Conservation (phyloP, 805 yeast genomes). For the Sugiyamaella marilandica region DNA sequence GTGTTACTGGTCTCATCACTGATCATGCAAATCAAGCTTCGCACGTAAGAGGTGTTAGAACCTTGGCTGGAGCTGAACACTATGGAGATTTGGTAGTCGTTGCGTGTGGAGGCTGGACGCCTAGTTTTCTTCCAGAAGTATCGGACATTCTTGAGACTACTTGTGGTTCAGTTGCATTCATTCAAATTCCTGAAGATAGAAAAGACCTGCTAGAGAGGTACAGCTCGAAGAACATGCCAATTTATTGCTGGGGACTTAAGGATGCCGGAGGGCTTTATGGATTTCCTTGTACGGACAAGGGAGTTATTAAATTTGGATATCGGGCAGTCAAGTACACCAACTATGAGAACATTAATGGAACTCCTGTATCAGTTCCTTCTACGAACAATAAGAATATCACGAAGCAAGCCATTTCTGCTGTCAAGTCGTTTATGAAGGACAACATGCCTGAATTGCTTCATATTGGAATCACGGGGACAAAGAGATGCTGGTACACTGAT, state of each 20-base stretch:
- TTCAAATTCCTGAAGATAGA: conserved; percentile 8
- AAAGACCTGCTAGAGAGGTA: conserved; percentile 8
- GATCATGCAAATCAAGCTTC: neutral
- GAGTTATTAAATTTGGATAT: conserved; percentile 5
- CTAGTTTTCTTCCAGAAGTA: conserved; percentile 5
- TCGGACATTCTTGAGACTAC: conserved; percentile 9
- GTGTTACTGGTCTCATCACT: conserved; percentile 7
- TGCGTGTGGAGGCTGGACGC: conserved; percentile 11
- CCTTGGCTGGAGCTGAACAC: conserved; percentile 4
- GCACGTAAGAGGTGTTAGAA: neutral
- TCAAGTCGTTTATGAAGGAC: neutral
- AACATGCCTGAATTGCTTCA: conserved; percentile 10
- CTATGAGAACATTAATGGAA: neutral
- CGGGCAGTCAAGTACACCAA: conserved; percentile 9
- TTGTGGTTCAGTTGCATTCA: conserved; percentile 3
- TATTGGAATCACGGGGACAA: conserved; percentile 1
- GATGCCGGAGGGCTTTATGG: conserved; percentile 10
- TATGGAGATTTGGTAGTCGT: conserved; percentile 8
- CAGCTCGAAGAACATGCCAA: conserved; percentile 6
- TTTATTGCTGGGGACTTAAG: conserved; percentile 5
- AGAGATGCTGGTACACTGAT: conserved; percentile 9
- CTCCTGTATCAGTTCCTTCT: conserved; percentile 6
- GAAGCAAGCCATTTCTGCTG: conserved; percentile 1
- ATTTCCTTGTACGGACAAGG: conserved; percentile 10
- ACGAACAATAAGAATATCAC: conserved; percentile 3